Base-by-base conservation (phyloP, 768 basidiomycete species). In the Sarcomyxa edulis region DNA sequence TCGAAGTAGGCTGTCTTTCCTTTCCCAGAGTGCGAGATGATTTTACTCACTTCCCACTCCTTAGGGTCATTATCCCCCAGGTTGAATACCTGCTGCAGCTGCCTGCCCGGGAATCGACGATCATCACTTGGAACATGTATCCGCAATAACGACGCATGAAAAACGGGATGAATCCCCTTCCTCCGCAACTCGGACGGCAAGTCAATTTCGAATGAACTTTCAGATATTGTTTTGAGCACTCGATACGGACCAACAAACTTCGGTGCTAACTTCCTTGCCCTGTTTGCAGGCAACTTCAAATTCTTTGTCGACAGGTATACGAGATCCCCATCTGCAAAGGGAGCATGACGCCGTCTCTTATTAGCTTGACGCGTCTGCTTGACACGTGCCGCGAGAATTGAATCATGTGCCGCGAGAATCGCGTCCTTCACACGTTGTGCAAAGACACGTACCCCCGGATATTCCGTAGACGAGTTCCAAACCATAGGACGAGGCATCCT, bases 181-280 rank as follows among this genome's bases (percentile, higher is more conserved):
- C n/a, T n/a, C n/a, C n/a, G n/a, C n/a, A n/a, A n/a, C n/a, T n/a
- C n/a, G n/a, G n/a, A 0, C 31, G 52, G 15, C 30, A 53, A 15
- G 40, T 51, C 15, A 15, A 44, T 2, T 24, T 44, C 1, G 43
- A 20, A 30, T n/a, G 32, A 4, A 15, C 35, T 32, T 42, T 28
- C 46, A n/a, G 32, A 37, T 16, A 4, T 45, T 23, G 16, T 25
- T 26, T 46, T 27, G 6, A 35, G 12, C 8, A 68, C 39, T 3
- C 4, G n/a, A 32, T 54, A 56, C 0, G 47, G 55, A 0, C 56
- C 43, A 28, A 65, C 47, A 19, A 28, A 61, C 1, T 50, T 45
- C 0, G 55, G 56, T 40, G 65, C 53, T 31, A 64, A 61, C 32
- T 67, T 66, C 0, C 59, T 54, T 1, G 59, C 55, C 0, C 47